Evolutionary conservation across 768 basidiomycete species (phyloP), one percentile per base, ranked within the genome.

Genomic region (Chalciporus sphaerocephalus): DNA sequence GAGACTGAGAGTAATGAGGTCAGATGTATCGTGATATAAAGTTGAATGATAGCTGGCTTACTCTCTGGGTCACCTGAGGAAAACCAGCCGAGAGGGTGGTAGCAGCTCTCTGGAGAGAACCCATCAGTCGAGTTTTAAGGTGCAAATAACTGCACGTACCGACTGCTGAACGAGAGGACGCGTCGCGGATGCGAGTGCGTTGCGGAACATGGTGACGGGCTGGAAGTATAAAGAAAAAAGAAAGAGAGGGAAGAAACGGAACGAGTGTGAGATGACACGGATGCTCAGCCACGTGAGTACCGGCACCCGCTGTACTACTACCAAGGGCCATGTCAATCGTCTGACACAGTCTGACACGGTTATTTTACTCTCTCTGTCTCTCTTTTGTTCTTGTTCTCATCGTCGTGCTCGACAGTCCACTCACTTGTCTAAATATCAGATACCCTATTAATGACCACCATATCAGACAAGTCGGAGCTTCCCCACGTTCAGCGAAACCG

Each of bases 81-180:
- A 86, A 89, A 24, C 83, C 85, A 48, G 87, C 83, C 33, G 89
- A 79, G 51, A 88, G 75, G 23, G 86, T 87, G 20, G 87, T 87
- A 27, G 85, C 88, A 41, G 78, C 62, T 62, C 87, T 75, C 84
- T 86, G 62, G 20, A n/a, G n/a, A n/a, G n/a, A 43, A 44, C 32
- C 18, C 47, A 46, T 57, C 18, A 51, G 51, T 13, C 10, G 15
- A 10, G 2, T 13, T 2, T 12, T 20, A 38, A 16, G 42, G 33
- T 34, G 35, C 12, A 25, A n/a, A 32, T 23, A 46, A n/a, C 34
- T 34, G 50, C 51, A 67, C 81, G 22, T 51, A 87, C 85, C 8
- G 78, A 69, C 45, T 79, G 76, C 13, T 69, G 52, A 38, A 74
- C 53, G 36, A 71, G 62, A 34, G 84, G 77, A 50, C 84, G 83